Conservation (phyloP, 1,139 yeast genomes). For the Yamadazyma buinensis region DNA sequence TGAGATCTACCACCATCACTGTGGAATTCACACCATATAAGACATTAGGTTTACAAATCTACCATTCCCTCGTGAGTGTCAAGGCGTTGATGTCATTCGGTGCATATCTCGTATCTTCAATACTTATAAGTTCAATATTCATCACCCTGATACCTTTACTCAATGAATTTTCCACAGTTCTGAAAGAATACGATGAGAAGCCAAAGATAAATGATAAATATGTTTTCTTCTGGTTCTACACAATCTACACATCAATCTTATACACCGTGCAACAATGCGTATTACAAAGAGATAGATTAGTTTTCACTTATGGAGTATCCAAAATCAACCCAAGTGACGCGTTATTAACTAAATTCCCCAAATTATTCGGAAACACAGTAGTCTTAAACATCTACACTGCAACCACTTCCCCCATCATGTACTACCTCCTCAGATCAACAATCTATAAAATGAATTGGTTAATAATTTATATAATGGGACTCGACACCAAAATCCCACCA, state of each 20-base stretch:
- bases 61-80: constrained; percentile 43
- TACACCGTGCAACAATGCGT: constrained; percentile 55
- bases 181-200: constrained; percentile 47
- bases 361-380: constrained; percentile 33
- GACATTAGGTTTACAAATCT: constrained; percentile 45
- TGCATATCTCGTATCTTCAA: constrained; percentile 39
- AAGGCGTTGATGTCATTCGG: constrained; percentile 32
- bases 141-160: constrained; percentile 26
- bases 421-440: constrained; percentile 38
- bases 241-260: constrained; percentile 34
- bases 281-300: constrained; percentile 59
- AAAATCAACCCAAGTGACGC: constrained; percentile 39
- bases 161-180: constrained; percentile 30
- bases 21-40: constrained; percentile 50
- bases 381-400: constrained; percentile 28
- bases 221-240: constrained; percentile 48
- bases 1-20: constrained; percentile 48
- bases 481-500: constrained; percentile 32
- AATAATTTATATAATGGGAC: constrained; percentile 24
- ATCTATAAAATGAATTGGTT: constrained; percentile 40
- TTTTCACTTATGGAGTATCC: constrained; percentile 44
- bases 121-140: constrained; percentile 25
- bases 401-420: constrained; percentile 43
- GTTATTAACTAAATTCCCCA: constrained; percentile 28
- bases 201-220: constrained; percentile 62